A percentile compares a stretch with the other conserved stretches of the same genome.
Conservation (phyloP, 768 basidiomycete genomes). For the Xerocomellus intermedius region DNA sequence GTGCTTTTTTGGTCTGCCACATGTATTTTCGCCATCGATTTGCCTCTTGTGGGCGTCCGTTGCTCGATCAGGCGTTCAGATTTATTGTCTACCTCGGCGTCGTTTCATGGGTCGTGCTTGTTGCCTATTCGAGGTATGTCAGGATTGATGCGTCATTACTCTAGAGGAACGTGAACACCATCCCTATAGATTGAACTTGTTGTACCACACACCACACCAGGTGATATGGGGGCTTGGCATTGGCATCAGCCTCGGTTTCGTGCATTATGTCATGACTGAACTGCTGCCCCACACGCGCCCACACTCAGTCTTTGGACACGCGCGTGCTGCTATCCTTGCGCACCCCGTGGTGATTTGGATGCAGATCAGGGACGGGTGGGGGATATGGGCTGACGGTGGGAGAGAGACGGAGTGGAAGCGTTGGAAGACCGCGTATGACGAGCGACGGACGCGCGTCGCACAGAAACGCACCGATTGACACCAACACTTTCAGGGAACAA, state of each 20-base stretch:
- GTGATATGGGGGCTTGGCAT: slow-evolving; percentile 74
- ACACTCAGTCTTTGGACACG: slow-evolving; percentile 48
- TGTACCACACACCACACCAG: slow-evolving; percentile 73
- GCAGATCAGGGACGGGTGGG: slow-evolving; percentile 79
- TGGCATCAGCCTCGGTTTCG: slow-evolving; percentile 52
- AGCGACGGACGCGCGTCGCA: slow-evolving; percentile 23
- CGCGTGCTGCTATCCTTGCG: slow-evolving; percentile 47
- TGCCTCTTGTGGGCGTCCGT: slow-evolving; percentile 44
- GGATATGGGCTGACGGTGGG: slow-evolving; percentile 77
- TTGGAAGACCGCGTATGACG: slow-evolving; percentile 64
- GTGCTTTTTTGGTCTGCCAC: slow-evolving; percentile 73
- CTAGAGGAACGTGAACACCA: neutral
- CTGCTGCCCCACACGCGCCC: slow-evolving; percentile 57
- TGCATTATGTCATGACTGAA: slow-evolving; percentile 56
- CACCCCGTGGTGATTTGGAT: slow-evolving; percentile 65
- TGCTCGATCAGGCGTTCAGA: slow-evolving; percentile 55
- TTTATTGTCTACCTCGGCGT: slow-evolving; percentile 47
- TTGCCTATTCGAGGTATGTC: slow-evolving; percentile 77
- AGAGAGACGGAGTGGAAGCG: slow-evolving; percentile 64
- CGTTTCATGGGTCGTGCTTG: slow-evolving; percentile 54
- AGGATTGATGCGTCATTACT: neutral
- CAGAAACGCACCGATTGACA: slow-evolving; percentile 19
- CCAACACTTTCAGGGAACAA: too few relatives aligned
- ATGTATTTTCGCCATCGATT: slow-evolving; percentile 69
- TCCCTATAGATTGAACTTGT: slow-evolving; percentile 55